A percentile compares a stretch with the other conserved stretches of the same genome.
Evolutionary conservation across 768 basidiomycete genomes (phyloP).

Genomic region (Amanita exitialis): DNA sequence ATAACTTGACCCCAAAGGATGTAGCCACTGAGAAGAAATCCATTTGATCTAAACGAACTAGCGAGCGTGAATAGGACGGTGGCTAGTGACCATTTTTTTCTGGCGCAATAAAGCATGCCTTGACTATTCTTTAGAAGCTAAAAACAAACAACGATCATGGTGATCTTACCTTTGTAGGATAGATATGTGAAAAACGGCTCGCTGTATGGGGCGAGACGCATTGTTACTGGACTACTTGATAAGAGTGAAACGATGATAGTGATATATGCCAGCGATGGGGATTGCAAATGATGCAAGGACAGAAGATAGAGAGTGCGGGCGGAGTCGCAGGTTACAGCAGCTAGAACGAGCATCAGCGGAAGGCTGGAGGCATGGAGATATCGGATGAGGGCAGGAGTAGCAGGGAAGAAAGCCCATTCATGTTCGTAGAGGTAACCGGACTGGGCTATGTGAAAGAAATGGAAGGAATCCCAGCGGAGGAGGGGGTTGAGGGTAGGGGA

Average conservation of each 20-base stretch:
- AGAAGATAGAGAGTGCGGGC: conserved; percentile 45
- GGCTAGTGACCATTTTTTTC: conserved; percentile 41
- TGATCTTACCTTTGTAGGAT: conserved; percentile 55
- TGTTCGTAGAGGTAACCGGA: conserved; percentile 59
- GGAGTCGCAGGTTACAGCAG: conserved; percentile 29
- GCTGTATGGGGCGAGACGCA: conserved; percentile 63
- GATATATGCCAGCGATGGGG: conserved; percentile 49
- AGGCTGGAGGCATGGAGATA: conserved; percentile 8
- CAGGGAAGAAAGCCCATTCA: conserved; percentile 84
- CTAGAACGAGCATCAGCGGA: conserved; percentile 23
- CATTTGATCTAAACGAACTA: conserved; percentile 66
- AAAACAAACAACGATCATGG: conserved; percentile 5
- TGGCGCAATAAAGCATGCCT: conserved; percentile 55
- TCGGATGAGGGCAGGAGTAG: conserved; percentile 46
- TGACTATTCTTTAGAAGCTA: neutral
- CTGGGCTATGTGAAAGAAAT: conserved; percentile 64
- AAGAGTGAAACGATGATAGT: conserved; percentile 63
- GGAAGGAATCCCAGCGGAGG: conserved; percentile 84
- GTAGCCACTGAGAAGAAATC: conserved; percentile 67
- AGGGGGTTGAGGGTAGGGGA: conserved; percentile 16
- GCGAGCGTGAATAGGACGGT: conserved; percentile 57
- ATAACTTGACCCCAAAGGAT: conserved; percentile 64
- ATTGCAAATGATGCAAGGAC: conserved; percentile 45
- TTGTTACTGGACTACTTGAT: conserved; percentile 69
- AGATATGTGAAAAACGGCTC: conserved; percentile 84